Evolutionary conservation across 768 basidiomycete species (phyloP), one percentile per base, ranked within the genome.

Genomic region (Pulveroboletus sp.): DNA sequence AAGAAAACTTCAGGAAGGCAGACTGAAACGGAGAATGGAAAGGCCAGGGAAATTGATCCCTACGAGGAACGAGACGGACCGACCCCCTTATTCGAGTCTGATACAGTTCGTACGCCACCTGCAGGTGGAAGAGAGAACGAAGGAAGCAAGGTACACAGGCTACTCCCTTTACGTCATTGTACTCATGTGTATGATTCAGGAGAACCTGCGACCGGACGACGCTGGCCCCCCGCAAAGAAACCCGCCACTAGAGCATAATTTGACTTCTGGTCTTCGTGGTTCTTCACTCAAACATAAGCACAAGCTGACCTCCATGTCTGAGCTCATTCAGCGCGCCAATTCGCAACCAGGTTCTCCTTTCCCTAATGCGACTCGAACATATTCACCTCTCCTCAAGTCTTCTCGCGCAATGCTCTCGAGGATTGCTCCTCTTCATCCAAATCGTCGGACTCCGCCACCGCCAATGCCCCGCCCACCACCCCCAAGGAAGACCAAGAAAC

Each of bases 401-500:
- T 85, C 85, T 8, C 77, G 80, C 33, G 76, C 73, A 37, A 63
- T 78, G 43, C 74, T 91, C 31, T 79, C 82, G 1, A 74, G 72
- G 30, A 90, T 91, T 51, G 88, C 86, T 10, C 86, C 88, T 3
- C 72, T 91, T 24, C 88, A 90, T 58, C 79, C 81, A 8, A 85
- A 86, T 62, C 73, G 86, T 42, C 76, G 79, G 12, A 80, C 85
- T 1, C 88, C 88, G 0, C 87, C 88, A 0, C 87, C 85, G 0
- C 84, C 85, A 0, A 75, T 73, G 2, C 88, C 88, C 1, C 79
- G 81, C 5, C 82, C 81, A 0, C 85, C 86, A 5, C 81, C 83
- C 39, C 79, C 76, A 54, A 86, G 82, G 69, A 90, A 90, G 73
- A 83, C 80, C 45, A 89, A 89, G 73, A 90, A 89, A 64, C 80